Conservation (phyloP, 441 rosid species). For the Euphorbia schlechtendalii region DNA sequence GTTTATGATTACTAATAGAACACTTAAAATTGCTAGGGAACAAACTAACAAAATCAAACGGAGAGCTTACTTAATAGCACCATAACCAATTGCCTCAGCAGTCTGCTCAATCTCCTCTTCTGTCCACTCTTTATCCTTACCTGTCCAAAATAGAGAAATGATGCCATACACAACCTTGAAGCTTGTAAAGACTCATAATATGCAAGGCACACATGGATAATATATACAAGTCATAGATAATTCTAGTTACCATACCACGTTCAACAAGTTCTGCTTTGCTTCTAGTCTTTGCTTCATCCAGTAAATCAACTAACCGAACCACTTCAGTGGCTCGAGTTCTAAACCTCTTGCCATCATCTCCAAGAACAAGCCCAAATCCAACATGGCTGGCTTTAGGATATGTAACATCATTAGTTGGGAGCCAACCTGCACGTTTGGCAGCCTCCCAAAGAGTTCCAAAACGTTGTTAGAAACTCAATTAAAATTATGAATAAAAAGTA, state of each 20-base stretch:
- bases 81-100: slow-evolving; percentile 92
- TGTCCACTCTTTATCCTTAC: slow-evolving; percentile 82
- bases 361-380: slow-evolving; percentile 83
- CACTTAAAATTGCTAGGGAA: neutral
- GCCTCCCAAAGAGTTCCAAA: slow-evolving; percentile 46
- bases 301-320: slow-evolving; percentile 86
- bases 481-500: neutral
- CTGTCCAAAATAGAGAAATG: slow-evolving; percentile 28
- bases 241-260: slow-evolving; percentile 52
- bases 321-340: slow-evolving; percentile 79
- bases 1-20: neutral
- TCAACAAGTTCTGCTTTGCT: slow-evolving; percentile 63
- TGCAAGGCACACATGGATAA: neutral
- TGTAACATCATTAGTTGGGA: slow-evolving; percentile 42
- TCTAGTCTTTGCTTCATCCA: slow-evolving; percentile 81
- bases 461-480: slow-evolving; percentile 11
- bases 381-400: slow-evolving; percentile 77
- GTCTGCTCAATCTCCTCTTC: slow-evolving; percentile 79
- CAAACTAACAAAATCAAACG: slow-evolving; percentile 5
- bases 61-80: slow-evolving; percentile 79
- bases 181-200: neutral
- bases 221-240: slow-evolving; percentile 11
- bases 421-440: slow-evolving; percentile 77
- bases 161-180: slow-evolving; percentile 3
- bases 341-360: slow-evolving; percentile 90